Evolutionary conservation across 179 eudicot species (phyloP).

Genomic region (Drosera spatulata): DNA sequence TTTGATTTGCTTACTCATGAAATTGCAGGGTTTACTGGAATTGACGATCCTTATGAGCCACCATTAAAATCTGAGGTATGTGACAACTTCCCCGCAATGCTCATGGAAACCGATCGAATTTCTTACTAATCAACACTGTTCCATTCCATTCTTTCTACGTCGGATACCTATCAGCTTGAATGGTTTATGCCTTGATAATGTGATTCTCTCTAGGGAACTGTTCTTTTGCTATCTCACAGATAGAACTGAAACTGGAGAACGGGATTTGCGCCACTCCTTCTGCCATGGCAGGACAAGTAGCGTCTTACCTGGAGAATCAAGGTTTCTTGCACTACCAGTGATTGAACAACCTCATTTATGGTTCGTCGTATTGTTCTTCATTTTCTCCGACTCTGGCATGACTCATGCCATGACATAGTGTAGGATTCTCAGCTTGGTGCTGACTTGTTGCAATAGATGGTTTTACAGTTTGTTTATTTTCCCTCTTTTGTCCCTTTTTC

Average conservation of each 20-base stretch:
- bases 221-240: slow-evolving; percentile 24
- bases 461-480: too few relatives aligned
- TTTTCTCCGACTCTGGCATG: too few relatives aligned
- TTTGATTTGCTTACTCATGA: not conserved
- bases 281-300: slow-evolving; percentile 73
- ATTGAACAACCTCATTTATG: not conserved
- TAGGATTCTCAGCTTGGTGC: too few relatives aligned
- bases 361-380: not conserved
- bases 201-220: not conserved
- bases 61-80: slow-evolving; percentile 62
- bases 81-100: not conserved
- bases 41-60: slow-evolving; percentile 90
- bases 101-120: not conserved
- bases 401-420: too few relatives aligned
- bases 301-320: slow-evolving; percentile 56
- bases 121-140: not conserved
- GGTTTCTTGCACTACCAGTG: slow-evolving; percentile 44
- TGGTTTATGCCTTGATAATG: not conserved
- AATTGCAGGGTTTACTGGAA: slow-evolving; percentile 84
- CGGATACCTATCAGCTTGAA: not conserved
- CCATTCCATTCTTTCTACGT: not conserved
- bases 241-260: slow-evolving; percentile 41
- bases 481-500: too few relatives aligned
- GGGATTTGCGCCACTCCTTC: slow-evolving; percentile 61
- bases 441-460: too few relatives aligned